Conservation (phyloP, 306 rosid genomes). For the Pterocarpus santalinus region DNA sequence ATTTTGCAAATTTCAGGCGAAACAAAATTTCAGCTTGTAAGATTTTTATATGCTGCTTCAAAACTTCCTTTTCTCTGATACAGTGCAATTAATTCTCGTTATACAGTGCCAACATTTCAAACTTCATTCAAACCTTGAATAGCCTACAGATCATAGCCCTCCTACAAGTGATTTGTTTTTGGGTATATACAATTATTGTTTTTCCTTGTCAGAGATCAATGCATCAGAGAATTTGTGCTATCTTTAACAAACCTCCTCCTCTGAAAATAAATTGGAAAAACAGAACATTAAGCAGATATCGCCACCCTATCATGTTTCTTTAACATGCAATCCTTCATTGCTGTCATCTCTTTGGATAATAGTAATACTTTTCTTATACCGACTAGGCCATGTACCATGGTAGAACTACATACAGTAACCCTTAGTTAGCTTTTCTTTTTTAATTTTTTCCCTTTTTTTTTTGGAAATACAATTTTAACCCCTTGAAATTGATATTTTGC, state of each 20-base stretch:
- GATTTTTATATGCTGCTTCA: slow-evolving; percentile 22
- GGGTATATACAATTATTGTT: not conserved
- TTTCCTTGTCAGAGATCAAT: not conserved
- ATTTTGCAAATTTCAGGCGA: slow-evolving; percentile 76
- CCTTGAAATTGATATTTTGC: not conserved
- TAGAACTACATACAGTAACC: not conserved
- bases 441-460: not conserved
- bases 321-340: not conserved
- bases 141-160: not conserved
- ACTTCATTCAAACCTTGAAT: slow-evolving; percentile 1
- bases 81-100: slow-evolving; percentile 33
- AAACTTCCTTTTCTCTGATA: slow-evolving; percentile 4
- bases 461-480: not conserved
- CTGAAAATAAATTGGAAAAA: not conserved
- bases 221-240: slow-evolving; percentile 18
- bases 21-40: slow-evolving; percentile 61
- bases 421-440: too few relatives aligned
- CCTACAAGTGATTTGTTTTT: not conserved
- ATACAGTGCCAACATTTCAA: slow-evolving; percentile 11
- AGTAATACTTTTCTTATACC: not conserved
- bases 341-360: not conserved
- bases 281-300: not conserved
- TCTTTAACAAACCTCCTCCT: slow-evolving; percentile 10
- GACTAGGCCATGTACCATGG: slow-evolving; percentile 3
- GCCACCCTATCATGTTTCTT: not conserved